Base-by-base conservation (phyloP, 179 eudicot species). In the Carnegiea gigantea region DNA sequence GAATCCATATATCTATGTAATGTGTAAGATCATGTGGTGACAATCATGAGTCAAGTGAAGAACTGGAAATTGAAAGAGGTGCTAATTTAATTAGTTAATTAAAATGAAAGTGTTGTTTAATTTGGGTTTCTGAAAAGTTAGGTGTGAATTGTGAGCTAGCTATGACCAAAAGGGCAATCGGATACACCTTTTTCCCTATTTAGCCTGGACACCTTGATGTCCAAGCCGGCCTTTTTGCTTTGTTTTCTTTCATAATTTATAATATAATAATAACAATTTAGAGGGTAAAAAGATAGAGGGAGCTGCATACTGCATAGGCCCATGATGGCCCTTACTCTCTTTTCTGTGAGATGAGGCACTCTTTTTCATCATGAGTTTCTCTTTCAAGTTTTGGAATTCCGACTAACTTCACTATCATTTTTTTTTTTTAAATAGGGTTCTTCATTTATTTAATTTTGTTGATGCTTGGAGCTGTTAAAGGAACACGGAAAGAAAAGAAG, bases 11-110 rank as follows among this genome's bases (percentile, higher is more conserved):
- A 33, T 33, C n/a, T n/a, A n/a, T n/a, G n/a, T n/a, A n/a, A n/a
- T n/a, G n/a, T n/a, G 6, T 40, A 5, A 40, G 44, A 83, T 86
- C 93, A 92, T 86, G 92, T 92, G 96, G 88, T 87, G 85, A 79
- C 92, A 92, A 92, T 92, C 86, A 92, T 92, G 91, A 92, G 73
- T 51, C 70, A 36, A 64, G 78, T 86, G 77, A 85, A 82, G 82
- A 60, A 78, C 43, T 68, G 73, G 76, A 30, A 67, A 40, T 40
- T 40, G 3, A 40, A 74, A 78, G 81, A 75, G 70, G 40, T 73
- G 54, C 78, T 53, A 76, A 68, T 11, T 11, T 68, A 68, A 20
- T 20, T 15, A 77, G 33, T 20, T n/a, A 51, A 75, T 64, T 18
- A 68, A 68, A 26, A 68, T 68, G 57, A 51, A 51, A n/a, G 26